A percentile compares a stretch with the other conserved stretches of the same genome.
Conservation (phyloP, 164 flowering plant genomes). For the Nelumbo lutea region DNA sequence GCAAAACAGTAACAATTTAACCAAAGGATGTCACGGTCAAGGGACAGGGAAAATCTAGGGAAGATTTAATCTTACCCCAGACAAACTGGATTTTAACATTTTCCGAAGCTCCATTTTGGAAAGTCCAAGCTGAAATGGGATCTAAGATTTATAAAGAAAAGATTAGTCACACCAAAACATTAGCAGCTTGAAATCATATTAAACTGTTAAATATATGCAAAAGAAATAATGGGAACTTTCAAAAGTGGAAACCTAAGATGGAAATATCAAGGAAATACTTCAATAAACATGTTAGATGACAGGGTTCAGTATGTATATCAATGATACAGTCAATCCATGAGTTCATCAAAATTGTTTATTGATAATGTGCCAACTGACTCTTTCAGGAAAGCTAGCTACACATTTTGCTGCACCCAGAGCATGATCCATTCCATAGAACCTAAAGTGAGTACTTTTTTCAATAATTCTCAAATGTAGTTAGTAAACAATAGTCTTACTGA, state of each 20-base stretch:
- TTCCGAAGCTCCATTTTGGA: conserved; percentile 90
- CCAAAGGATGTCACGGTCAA: neutral
- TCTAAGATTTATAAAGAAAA: conserved; percentile 39
- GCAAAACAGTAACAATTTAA: neutral
- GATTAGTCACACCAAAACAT: neutral
- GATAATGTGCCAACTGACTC: neutral
- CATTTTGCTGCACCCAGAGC: neutral
- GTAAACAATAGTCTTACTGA: neutral
- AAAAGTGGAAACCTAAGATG: neutral
- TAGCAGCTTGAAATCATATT: neutral
- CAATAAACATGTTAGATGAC: neutral
- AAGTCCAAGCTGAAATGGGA: conserved; percentile 92
- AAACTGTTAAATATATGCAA: neutral
- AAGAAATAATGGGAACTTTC: neutral
- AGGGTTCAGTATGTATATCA: neutral
- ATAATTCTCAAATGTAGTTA: neutral
- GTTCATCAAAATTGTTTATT: neutral
- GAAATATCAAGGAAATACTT: neutral
- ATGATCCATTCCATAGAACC: neutral
- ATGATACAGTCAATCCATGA: neutral
- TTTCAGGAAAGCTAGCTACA: neutral
- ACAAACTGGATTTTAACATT: conserved; percentile 77
- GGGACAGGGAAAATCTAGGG: neutral
- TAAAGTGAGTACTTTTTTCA: neutral
- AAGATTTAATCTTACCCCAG: conserved; percentile 52